These are phyloP conservation scores for Emergomyces orientalis DNA, from an alignment of 2,329 filamentous ascomycete genomes.

Conservation along the genomic window DNA sequence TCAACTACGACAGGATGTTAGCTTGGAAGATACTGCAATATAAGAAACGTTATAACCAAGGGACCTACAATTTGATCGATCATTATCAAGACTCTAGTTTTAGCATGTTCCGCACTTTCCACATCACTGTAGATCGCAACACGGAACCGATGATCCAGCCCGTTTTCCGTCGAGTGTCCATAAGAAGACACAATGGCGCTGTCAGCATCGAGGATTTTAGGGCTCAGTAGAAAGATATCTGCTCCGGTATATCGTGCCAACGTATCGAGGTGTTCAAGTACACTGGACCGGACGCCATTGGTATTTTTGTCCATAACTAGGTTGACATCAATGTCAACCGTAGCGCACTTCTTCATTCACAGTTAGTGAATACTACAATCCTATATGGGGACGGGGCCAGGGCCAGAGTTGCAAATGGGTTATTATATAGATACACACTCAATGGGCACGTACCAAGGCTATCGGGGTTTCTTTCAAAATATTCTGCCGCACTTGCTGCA, in stretches of 20 bases:
- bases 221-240: conserved; percentile 90
- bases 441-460: conserved; percentile 61
- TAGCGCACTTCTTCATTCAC: conserved; percentile 65
- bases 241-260: conserved; percentile 84
- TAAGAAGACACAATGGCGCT: conserved; percentile 64
- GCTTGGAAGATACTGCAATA: conserved; percentile 14
- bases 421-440: conserved; percentile 8
- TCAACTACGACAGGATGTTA: conserved; percentile 33
- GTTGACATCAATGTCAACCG: conserved; percentile 85
- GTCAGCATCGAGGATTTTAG: conserved; percentile 72
- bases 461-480: conserved; percentile 89
- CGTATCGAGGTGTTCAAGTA: conserved; percentile 76
- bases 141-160: conserved; percentile 78
- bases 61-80: conserved; percentile 78
- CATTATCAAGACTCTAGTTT: conserved; percentile 90
- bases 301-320: conserved; percentile 69
- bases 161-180: conserved; percentile 67
- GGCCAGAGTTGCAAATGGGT: background rate
- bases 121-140: conserved; percentile 93
- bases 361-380: background rate
- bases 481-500: conserved; percentile 80
- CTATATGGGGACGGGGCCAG: background rate
- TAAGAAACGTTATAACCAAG: conserved; percentile 23
- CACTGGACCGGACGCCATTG: conserved; percentile 60
- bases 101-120: conserved; percentile 91